Evolutionary conservation across 2,329 filamentous ascomycete species (phyloP).

Genomic region (Chaetomiaceae sp.): DNA sequence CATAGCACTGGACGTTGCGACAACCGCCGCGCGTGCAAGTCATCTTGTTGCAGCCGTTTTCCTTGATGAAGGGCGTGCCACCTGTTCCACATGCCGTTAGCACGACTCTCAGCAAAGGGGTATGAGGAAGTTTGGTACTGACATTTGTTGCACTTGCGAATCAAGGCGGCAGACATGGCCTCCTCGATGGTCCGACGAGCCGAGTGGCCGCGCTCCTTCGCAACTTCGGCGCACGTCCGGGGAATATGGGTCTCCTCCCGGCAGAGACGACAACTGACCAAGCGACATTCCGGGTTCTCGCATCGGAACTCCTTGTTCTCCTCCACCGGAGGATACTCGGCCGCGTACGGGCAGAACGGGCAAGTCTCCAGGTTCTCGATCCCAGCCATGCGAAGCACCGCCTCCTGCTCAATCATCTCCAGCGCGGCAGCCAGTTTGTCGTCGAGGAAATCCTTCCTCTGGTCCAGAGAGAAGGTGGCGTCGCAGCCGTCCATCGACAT

Average conservation of each 20-base stretch:
- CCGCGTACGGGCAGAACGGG: constrained; percentile 78
- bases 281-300: constrained; percentile 58
- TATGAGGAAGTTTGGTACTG: constrained; percentile 14
- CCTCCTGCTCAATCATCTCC: constrained; percentile 66
- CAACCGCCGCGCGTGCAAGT: constrained; percentile 56
- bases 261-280: constrained; percentile 64
- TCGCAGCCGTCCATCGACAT: constrained; percentile 65
- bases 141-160: constrained; percentile 69
- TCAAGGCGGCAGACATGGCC: constrained; percentile 74
- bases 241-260: constrained; percentile 65
- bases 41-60: constrained; percentile 80
- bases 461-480: constrained; percentile 52
- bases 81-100: constrained; percentile 36
- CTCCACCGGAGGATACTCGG: constrained; percentile 63
- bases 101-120: not conserved
- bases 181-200: constrained; percentile 70
- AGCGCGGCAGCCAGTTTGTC: constrained; percentile 56
- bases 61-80: constrained; percentile 73
- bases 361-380: constrained; percentile 71
- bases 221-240: constrained; percentile 63
- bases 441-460: constrained; percentile 55
- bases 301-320: constrained; percentile 71
- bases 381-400: constrained; percentile 62
- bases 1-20: constrained; percentile 56
- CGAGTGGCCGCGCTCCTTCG: constrained; percentile 53